Percentiles rank a stretch among this genome's conserved stretches.
These are phyloP conservation scores for Serendipita sp. DNA, from an alignment of 768 basidiomycete genomes.

Conservation along the genomic window DNA sequence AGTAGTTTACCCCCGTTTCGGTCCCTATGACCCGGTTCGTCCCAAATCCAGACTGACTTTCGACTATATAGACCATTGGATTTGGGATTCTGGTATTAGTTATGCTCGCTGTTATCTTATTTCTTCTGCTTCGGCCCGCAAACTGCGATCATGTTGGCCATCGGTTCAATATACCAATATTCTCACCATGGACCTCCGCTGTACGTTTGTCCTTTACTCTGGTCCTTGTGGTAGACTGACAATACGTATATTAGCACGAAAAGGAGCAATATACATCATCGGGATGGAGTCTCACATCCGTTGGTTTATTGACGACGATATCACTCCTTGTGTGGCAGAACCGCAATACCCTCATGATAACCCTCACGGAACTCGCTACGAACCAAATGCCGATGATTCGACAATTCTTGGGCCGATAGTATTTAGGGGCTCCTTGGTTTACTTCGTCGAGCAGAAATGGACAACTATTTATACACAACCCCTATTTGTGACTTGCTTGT, in stretches of 20 bases:
- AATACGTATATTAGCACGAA: background rate
- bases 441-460: too few species aligned
- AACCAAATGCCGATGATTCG: background rate
- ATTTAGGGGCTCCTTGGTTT: too few species aligned
- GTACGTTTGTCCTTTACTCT: background rate
- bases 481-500: too few species aligned
- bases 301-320: background rate
- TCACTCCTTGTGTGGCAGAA: background rate
- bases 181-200: background rate
- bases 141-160: background rate
- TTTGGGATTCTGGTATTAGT: background rate
- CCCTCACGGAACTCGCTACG: background rate
- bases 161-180: background rate
- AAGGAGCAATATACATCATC: background rate
- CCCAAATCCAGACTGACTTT: background rate
- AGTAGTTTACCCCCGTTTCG: background rate
- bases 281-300: background rate
- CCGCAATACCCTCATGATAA: background rate
- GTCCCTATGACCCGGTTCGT: background rate
- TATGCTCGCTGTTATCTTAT: background rate
- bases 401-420: too few species aligned
- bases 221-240: background rate
- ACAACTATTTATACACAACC: too few species aligned
- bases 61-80: background rate
- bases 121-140: background rate